Evolutionary conservation across 495 filamentous ascomycete genomes (phyloP).

Genomic region (Neurospora pannonica): DNA sequence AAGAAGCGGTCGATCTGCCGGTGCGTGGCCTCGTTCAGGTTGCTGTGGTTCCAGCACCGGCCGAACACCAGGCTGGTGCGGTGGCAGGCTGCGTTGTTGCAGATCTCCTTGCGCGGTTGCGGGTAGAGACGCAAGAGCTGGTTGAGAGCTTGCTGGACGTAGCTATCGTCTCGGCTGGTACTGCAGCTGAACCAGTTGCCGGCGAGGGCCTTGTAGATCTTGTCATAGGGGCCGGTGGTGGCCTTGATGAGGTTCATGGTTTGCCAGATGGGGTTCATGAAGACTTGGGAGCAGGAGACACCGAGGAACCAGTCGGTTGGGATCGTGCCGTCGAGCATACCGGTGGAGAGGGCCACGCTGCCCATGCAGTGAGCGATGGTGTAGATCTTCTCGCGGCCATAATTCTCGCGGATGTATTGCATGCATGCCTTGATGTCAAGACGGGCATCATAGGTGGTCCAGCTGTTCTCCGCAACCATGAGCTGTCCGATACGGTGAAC

Average conservation of each 20-base stretch:
- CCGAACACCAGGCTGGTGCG: conserved; percentile 52
- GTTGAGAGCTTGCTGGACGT: conserved; percentile 44
- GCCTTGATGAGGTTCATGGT: conserved; percentile 52
- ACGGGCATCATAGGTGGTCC: conserved; percentile 53
- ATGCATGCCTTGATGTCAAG: conserved; percentile 53
- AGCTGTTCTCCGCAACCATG: conserved; percentile 40
- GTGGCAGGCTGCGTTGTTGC: conserved; percentile 53
- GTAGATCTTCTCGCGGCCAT: conserved; percentile 39
- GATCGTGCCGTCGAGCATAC: conserved; percentile 57
- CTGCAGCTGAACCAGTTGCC: conserved; percentile 48
- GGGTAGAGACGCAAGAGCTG: conserved; percentile 53
- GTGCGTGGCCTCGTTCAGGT: conserved; percentile 57
- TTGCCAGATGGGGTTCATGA: conserved; percentile 54
- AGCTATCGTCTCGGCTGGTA: conserved; percentile 35
- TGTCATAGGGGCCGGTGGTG: conserved; percentile 34
- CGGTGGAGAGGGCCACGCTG: conserved; percentile 47
- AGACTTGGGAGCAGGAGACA: conserved; percentile 54
- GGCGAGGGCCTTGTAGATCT: conserved; percentile 33
- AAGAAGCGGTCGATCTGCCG: conserved; percentile 52
- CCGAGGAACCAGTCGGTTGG: conserved; percentile 48
- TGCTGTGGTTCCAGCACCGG: conserved; percentile 54
- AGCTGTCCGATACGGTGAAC: conserved; percentile 53
- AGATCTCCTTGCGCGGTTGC: conserved; percentile 45
- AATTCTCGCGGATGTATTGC: conserved; percentile 37
- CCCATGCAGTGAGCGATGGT: conserved; percentile 60